A percentile compares a stretch with the other conserved stretches of the same genome.
Conservation (phyloP, 768 basidiomycete species). For the Pholiota molesta region DNA sequence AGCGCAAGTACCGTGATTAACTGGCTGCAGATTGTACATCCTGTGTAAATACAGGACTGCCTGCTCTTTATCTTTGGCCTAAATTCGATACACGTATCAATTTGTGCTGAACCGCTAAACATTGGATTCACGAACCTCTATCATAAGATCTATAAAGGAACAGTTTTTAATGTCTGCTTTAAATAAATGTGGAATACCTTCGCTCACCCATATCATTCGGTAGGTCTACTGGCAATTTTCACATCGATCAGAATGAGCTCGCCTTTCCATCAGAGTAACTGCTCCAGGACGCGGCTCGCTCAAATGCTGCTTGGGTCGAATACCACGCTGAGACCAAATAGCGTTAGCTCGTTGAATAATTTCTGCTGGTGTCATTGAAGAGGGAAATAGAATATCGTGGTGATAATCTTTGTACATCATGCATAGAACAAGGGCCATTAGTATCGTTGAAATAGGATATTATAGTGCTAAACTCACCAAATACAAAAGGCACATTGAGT, state of each 20-base stretch:
- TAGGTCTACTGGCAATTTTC: slow-evolving; percentile 61
- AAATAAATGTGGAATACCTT: slow-evolving; percentile 7
- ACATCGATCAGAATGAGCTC: slow-evolving; percentile 88
- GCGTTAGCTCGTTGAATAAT: slow-evolving; percentile 78
- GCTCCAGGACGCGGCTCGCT: slow-evolving; percentile 90
- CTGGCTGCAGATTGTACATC: slow-evolving; percentile 71
- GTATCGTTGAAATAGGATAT: not conserved
- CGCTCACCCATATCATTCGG: slow-evolving; percentile 67
- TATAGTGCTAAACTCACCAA: slow-evolving; percentile 38
- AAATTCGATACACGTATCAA: not conserved
- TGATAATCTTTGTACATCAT: slow-evolving; percentile 60
- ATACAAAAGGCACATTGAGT: slow-evolving; percentile 72
- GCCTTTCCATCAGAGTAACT: slow-evolving; percentile 77
- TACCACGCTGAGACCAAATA: slow-evolving; percentile 76
- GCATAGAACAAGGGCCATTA: not conserved
- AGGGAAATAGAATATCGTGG: slow-evolving; percentile 74
- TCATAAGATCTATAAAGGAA: slow-evolving; percentile 72
- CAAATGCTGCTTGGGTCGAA: slow-evolving; percentile 90
- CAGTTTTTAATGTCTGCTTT: slow-evolving; percentile 6
- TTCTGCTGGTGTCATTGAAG: slow-evolving; percentile 56
- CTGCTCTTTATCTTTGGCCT: slow-evolving; percentile 92
- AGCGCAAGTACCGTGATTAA: slow-evolving; percentile 53
- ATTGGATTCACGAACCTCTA: slow-evolving; percentile 48
- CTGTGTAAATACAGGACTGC: slow-evolving; percentile 86
- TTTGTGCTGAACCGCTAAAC: slow-evolving; percentile 1